Evolutionary conservation across 805 yeast species (phyloP).

Genomic region (Yamadazyma scolyti): DNA sequence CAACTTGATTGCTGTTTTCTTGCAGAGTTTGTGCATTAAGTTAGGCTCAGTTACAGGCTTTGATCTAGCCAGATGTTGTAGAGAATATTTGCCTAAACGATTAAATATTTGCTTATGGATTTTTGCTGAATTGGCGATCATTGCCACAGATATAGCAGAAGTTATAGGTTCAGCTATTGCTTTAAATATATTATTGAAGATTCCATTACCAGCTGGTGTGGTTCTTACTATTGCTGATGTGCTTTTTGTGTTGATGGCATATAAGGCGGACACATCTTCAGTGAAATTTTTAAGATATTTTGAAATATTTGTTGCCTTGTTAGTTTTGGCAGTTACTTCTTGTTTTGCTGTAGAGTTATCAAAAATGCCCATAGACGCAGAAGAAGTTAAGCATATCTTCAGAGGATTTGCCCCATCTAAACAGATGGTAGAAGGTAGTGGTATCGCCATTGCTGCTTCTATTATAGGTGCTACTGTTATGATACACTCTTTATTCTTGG

Average conservation of each 20-base stretch:
- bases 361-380: slow-evolving; percentile 25
- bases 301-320: slow-evolving; percentile 39
- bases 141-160: slow-evolving; percentile 53
- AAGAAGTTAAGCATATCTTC: slow-evolving; percentile 28
- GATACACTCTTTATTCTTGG: slow-evolving; percentile 49
- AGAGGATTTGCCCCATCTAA: slow-evolving; percentile 44
- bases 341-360: slow-evolving; percentile 46
- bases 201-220: slow-evolving; percentile 50
- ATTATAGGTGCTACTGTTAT: slow-evolving; percentile 50
- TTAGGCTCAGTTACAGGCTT: slow-evolving; percentile 48
- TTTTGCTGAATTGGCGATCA: slow-evolving; percentile 45
- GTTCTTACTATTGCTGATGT: slow-evolving; percentile 44
- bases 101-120: slow-evolving; percentile 36
- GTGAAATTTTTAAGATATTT: slow-evolving; percentile 30
- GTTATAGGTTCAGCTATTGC: slow-evolving; percentile 53
- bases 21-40: slow-evolving; percentile 42
- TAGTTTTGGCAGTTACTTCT: slow-evolving; percentile 41
- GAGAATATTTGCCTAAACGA: slow-evolving; percentile 38
- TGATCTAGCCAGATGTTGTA: slow-evolving; percentile 44
- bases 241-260: slow-evolving; percentile 44
- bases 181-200: slow-evolving; percentile 38
- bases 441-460: slow-evolving; percentile 45
- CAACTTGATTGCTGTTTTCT: slow-evolving; percentile 43
- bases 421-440: slow-evolving; percentile 38
- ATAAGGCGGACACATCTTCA: slow-evolving; percentile 40